Percentiles rank a stretch among this genome's conserved stretches.
Conservation (phyloP, 257 asterid species). For the Jacaranda copaia region DNA sequence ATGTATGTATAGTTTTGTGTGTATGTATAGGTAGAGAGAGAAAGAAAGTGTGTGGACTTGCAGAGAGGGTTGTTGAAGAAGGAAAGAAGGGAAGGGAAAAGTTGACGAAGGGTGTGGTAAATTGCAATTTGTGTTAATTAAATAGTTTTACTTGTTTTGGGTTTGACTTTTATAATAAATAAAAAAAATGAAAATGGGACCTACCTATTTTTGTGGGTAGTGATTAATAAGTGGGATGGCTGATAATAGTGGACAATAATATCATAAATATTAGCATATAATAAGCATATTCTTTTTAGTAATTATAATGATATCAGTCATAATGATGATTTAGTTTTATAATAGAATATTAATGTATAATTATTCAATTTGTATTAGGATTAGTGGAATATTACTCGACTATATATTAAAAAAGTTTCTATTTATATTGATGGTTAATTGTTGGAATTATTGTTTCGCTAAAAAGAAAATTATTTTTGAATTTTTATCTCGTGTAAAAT, state of each 20-base stretch:
- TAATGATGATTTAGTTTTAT: no score
- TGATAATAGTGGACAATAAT: conserved; percentile 24
- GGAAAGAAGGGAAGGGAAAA: background rate
- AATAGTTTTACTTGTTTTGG: background rate
- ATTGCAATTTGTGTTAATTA: conserved; percentile 19
- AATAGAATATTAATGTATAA: no score
- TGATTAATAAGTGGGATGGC: conserved; percentile 40
- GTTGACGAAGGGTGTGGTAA: conserved; percentile 29
- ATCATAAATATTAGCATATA: conserved; percentile 9
- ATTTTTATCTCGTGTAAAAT: no score
- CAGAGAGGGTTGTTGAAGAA: conserved; percentile 21
- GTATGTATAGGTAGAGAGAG: conserved; percentile 38
- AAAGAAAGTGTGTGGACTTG: conserved; percentile 38
- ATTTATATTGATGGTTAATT: no score
- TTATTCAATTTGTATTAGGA: background rate
- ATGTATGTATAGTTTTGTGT: conserved; percentile 6
- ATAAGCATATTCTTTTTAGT: background rate
- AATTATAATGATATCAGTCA: background rate
- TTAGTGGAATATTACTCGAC: background rate
- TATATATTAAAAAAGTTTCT: background rate
- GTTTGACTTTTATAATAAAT: conserved; percentile 33
- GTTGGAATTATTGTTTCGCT: no score
- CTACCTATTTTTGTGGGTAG: conserved; percentile 16
- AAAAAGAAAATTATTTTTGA: no score
- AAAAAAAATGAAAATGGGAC: conserved; percentile 20